phyloP scores from a whole-genome alignment of 2,329 filamentous ascomycete genomes.

The Cordyceps cateniannulata region DNA sequence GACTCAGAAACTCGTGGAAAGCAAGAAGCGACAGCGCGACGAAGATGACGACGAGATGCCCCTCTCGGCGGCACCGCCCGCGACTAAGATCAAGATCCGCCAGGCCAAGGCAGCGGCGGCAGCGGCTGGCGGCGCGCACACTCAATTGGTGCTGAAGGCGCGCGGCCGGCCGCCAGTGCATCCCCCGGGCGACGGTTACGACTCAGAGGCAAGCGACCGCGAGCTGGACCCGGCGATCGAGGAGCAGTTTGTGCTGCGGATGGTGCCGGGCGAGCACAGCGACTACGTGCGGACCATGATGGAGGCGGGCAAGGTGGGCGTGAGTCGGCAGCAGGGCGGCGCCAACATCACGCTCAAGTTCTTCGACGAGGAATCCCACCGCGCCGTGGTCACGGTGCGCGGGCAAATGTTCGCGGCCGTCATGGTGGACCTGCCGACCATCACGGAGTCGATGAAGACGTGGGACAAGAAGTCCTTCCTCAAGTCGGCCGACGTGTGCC shows the following conservation, averaged over 20 bases:
- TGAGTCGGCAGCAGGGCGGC: slow-evolving; percentile 55
- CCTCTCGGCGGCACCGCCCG: slow-evolving; percentile 26
- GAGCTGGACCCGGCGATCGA: slow-evolving; percentile 85
- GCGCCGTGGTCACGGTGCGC: slow-evolving; percentile 65
- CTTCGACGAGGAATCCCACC: slow-evolving; percentile 64
- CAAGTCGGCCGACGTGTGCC: slow-evolving; percentile 82
- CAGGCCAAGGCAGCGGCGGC: slow-evolving; percentile 27
- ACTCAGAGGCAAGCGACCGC: slow-evolving; percentile 88
- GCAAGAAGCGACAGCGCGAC: slow-evolving; percentile 55
- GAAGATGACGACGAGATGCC: slow-evolving; percentile 42
- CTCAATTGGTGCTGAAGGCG: slow-evolving; percentile 47
- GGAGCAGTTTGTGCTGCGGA: slow-evolving; percentile 82
- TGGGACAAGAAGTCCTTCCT: slow-evolving; percentile 86
- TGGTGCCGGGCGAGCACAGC: slow-evolving; percentile 78
- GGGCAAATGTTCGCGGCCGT: slow-evolving; percentile 68
- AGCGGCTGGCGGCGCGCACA: slow-evolving; percentile 24
- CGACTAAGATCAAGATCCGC: slow-evolving; percentile 50
- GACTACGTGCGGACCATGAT: slow-evolving; percentile 75
- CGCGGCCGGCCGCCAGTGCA: slow-evolving; percentile 63
- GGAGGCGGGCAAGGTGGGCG: slow-evolving; percentile 68
- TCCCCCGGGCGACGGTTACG: slow-evolving; percentile 81
- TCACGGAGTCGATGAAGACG: slow-evolving; percentile 87
- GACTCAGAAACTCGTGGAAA: slow-evolving; percentile 48
- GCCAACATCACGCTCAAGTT: slow-evolving; percentile 78
- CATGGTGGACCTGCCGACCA: slow-evolving; percentile 77